A percentile compares a stretch with the other conserved stretches of the same genome.
These are phyloP conservation scores for Neostapfia colusana DNA, from an alignment of 176 grass and related monocot genomes.

Conservation along the genomic window DNA sequence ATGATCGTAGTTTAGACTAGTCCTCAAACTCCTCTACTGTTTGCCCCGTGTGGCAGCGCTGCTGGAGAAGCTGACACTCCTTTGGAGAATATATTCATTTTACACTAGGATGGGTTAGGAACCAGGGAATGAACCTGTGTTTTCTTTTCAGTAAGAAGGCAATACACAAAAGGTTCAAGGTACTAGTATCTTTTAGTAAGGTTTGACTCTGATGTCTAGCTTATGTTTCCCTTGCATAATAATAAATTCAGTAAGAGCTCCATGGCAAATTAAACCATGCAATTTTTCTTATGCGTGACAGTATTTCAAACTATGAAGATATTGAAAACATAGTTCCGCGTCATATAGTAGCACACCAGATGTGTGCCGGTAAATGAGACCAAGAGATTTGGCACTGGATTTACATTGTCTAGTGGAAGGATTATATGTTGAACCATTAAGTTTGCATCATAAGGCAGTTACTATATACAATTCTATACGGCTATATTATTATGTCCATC, in stretches of 20 bases:
- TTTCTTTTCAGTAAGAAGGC: not conserved
- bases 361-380: too few relatives aligned
- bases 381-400: too few relatives aligned
- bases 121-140: not conserved
- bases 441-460: not conserved
- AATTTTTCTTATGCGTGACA: too few relatives aligned
- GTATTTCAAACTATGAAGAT: too few relatives aligned
- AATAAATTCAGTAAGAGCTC: not conserved
- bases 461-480: constrained; percentile 33
- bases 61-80: too few relatives aligned
- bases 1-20: not conserved
- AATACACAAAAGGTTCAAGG: not conserved
- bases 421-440: not conserved
- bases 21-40: not conserved
- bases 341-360: too few relatives aligned
- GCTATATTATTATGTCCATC: constrained; percentile 1
- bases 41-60: not conserved
- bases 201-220: not conserved
- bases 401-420: too few relatives aligned
- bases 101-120: not conserved
- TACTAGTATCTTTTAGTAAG: too few relatives aligned
- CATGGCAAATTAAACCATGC: not conserved
- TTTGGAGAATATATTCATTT: not conserved
- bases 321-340: too few relatives aligned
- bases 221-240: not conserved